A percentile compares a stretch with the other conserved stretches of the same genome.
phyloP scores from a whole-genome alignment of 352 stramenopile genomes.

The Phytophthora rubi region DNA sequence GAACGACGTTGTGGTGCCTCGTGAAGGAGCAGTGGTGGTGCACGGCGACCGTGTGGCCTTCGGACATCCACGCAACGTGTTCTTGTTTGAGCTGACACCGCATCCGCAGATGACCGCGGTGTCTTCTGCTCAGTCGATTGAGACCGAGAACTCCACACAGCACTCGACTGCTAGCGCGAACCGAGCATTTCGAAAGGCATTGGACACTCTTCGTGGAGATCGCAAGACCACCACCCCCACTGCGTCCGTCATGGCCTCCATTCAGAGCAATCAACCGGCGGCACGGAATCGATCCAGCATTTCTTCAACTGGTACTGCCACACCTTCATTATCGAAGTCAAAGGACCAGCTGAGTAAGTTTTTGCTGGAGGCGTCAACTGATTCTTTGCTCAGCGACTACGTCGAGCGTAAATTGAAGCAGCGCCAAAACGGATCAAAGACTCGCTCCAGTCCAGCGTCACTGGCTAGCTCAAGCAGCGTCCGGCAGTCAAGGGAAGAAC shows the following conservation, averaged over 20 bases:
- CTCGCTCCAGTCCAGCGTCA: slow-evolving; percentile 6
- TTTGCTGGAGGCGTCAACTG: slow-evolving; percentile 57
- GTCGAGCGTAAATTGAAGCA: slow-evolving; percentile 71
- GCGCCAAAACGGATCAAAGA: slow-evolving; percentile 27
- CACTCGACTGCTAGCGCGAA: not conserved
- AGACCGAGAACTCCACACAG: slow-evolving; percentile 7
- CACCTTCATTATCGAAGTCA: slow-evolving; percentile 9
- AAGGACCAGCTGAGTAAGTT: slow-evolving; percentile 50
- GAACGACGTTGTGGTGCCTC: slow-evolving; percentile 49
- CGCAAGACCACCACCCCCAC: slow-evolving; percentile 20
- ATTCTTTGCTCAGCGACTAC: slow-evolving; percentile 64
- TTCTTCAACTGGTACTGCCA: slow-evolving; percentile 14
- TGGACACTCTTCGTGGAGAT: slow-evolving; percentile 60
- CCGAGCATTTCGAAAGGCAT: slow-evolving; percentile 48
- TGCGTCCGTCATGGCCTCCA: slow-evolving; percentile 27
- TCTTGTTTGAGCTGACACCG: slow-evolving; percentile 59
- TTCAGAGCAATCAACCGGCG: slow-evolving; percentile 14
- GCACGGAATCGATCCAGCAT: slow-evolving; percentile 2
- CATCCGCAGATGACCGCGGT: slow-evolving; percentile 8
- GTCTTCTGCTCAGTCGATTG: slow-evolving; percentile 3
- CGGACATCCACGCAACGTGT: slow-evolving; percentile 45
- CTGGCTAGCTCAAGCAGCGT: not conserved
- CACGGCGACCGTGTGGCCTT: slow-evolving; percentile 73
- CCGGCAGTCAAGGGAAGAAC: slow-evolving; percentile 46
- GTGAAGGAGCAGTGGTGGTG: slow-evolving; percentile 50